Conservation (phyloP, 1,284 basidiomycete genomes). For the Coniophora puteana region DNA sequence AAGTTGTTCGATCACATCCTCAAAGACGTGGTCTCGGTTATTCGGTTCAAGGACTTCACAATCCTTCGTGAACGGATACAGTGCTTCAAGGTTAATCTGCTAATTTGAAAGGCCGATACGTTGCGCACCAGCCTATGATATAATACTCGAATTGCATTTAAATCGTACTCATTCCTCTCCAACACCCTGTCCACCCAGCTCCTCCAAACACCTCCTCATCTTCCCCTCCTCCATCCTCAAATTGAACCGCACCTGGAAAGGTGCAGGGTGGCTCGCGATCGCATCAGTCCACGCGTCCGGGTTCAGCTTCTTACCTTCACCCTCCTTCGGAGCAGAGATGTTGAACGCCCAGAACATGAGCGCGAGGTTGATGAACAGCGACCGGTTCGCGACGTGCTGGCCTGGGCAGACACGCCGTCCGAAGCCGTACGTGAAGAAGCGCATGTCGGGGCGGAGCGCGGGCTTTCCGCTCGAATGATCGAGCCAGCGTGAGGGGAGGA, state of each 20-base stretch:
- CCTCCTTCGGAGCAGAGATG: constrained; percentile 12
- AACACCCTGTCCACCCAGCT: not conserved
- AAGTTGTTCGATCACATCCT: no score
- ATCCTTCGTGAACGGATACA: no score
- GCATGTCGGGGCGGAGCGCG: constrained; percentile 46
- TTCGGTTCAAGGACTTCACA: no score
- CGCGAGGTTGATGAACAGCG: constrained; percentile 17
- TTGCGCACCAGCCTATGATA: no score
- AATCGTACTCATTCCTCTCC: no score
- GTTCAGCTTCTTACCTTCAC: constrained; percentile 14
- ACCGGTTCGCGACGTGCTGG: constrained; percentile 14
- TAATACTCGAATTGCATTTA: no score
- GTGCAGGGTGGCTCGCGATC: constrained; percentile 8
- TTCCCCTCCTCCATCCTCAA: constrained; percentile 10
- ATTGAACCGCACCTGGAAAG: constrained; percentile 15
- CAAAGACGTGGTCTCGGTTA: no score
- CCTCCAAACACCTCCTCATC: constrained; percentile 2
- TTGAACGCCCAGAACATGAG: constrained; percentile 23
- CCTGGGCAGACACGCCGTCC: constrained; percentile 41
- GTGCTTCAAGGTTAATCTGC: no score
- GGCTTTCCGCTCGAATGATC: constrained; percentile 42
- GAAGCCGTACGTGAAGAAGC: constrained; percentile 54
- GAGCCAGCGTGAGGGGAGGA: constrained; percentile 58
- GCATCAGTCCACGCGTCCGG: constrained; percentile 5
- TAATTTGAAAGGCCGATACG: no score